Conservation (phyloP, 306 rosid species). For the Trifolium fragiferum region DNA sequence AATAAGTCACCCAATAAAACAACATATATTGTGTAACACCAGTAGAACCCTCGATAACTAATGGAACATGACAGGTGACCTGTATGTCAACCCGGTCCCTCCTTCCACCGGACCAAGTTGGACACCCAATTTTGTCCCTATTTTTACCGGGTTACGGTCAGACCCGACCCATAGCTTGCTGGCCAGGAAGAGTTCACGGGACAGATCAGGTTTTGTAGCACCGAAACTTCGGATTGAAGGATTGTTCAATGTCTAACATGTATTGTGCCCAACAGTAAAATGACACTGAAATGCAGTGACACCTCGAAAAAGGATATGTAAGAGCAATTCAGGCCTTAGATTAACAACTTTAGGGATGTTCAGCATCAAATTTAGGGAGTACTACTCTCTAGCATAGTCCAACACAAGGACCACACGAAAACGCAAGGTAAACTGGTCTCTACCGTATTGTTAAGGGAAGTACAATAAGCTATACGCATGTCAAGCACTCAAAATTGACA, state of each 20-base stretch:
- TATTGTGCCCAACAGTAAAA: no score
- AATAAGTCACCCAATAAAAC: no score
- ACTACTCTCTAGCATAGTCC: not conserved
- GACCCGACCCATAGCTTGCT: no score
- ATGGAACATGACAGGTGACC: no score
- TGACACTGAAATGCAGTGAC: not conserved
- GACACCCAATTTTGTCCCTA: no score
- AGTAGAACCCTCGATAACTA: no score
- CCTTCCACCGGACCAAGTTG: no score
- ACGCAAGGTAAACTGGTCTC: not conserved
- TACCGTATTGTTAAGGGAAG: not conserved
- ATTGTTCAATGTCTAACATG: not conserved
- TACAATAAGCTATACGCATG: not conserved
- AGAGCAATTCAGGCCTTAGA: not conserved
- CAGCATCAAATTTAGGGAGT: not conserved
- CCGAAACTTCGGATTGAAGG: not conserved
- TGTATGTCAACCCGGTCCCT: no score
- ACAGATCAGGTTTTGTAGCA: not conserved
- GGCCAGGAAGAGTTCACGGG: no score
- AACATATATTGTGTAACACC: no score
- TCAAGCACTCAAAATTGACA: not conserved
- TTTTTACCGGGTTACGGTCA: no score
- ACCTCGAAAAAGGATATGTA: not conserved
- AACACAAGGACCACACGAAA: not conserved
- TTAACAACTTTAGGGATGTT: not conserved